Base-by-base conservation (phyloP, 192 early-diverging fungal species). In the Pilobolus umbonatus region DNA sequence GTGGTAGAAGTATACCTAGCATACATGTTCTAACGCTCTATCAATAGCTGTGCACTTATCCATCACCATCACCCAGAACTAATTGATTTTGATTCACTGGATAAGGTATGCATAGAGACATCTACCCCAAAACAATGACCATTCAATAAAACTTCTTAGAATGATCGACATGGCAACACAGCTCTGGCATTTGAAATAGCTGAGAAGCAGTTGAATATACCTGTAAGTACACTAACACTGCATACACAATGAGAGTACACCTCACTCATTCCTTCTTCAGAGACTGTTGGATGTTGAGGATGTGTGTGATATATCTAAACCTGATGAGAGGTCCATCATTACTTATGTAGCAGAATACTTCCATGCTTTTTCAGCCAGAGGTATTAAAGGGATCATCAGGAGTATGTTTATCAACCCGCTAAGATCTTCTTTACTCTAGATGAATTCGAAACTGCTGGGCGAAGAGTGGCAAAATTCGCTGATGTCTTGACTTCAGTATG, bases 271-370 rank as follows among this genome's bases (percentile, higher is more conserved):
- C 19, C 19, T 28, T 53, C 66, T 15, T 31, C 45, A 78, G 62
- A 90, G 92, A 75, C 81, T 98, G 24, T 81, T 98, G 52, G 94
- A 91, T 70, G 94, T 97, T 2, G 94, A 98, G 64, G 96, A 98
- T 74, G 80, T 98, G 19, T 91, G 92, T 54, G 96, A 97, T 69
- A 85, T 89, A 19, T 66, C 77, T 55, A 96, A 94, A 77, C 94
- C 94, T 24, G 96, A 98, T 75, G 94, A 98, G 61, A 80, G 88
- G 25, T 98, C 96, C 7, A 84, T 98, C 15, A 98, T 97, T 92
- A 97, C 96, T 29, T 98, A 98, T 54, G 92, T 96, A 17, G 94
- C 96, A 11, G 89, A 96, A 73, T 98, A 96, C 68, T 98, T 95
- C 81, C 96, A 98, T 63, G 96, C 96, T 7, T 96, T 98, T 53